Percentiles rank a stretch among this genome's conserved stretches.
Evolutionary conservation across 1,139 yeast genomes (phyloP).

Genomic region (Meyerozyma sp.): DNA sequence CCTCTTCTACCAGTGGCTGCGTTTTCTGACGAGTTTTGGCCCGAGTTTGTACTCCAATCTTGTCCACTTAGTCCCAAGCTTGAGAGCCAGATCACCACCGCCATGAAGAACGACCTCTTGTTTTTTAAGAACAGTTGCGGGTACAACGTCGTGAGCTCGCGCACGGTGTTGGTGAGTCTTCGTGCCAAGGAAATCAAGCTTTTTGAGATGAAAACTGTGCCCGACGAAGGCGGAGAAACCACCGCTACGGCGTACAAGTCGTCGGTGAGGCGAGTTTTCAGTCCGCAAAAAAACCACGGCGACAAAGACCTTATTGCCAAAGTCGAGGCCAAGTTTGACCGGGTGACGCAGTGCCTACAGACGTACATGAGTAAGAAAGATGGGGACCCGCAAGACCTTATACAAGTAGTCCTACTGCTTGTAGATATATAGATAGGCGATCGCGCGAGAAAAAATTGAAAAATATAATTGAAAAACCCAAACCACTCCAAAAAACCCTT

Average conservation of each 20-base stretch:
- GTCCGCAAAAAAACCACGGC: not conserved
- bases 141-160: slow-evolving; percentile 25
- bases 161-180: slow-evolving; percentile 42
- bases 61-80: slow-evolving; percentile 45
- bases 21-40: slow-evolving; percentile 46
- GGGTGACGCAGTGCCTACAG: not conserved
- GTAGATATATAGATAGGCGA: not conserved
- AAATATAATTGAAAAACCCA: not conserved
- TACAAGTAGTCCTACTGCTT: not conserved
- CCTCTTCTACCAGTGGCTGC: slow-evolving; percentile 41
- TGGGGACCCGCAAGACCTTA: not conserved
- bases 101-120: slow-evolving; percentile 54
- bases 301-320: not conserved
- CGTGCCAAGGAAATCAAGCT: slow-evolving; percentile 55
- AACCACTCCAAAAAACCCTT: not conserved
- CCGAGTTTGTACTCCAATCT: slow-evolving; percentile 46
- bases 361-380: not conserved
- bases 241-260: not conserved
- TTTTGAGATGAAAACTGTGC: slow-evolving; percentile 32
- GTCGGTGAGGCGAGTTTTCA: not conserved
- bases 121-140: slow-evolving; percentile 37
- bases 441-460: not conserved
- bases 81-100: slow-evolving; percentile 44
- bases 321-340: not conserved
- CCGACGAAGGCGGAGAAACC: not conserved